Evolutionary conservation across 2,329 filamentous ascomycete species (phyloP).

Genomic region (Esteya vermicola): DNA sequence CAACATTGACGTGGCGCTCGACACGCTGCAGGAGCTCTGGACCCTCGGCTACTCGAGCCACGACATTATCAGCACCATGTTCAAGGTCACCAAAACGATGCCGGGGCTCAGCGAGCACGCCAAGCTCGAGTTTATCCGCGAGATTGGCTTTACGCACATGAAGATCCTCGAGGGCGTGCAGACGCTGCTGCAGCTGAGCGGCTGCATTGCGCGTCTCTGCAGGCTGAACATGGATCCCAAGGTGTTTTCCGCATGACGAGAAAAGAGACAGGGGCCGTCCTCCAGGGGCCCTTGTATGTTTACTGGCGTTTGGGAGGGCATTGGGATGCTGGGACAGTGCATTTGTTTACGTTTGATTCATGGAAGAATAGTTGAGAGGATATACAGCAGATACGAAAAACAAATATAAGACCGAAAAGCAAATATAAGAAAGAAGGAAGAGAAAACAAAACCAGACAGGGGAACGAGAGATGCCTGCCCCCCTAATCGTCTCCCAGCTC

Average conservation of each 20-base stretch:
- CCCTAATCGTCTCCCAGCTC: conserved; percentile 2
- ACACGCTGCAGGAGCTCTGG: conserved; percentile 83
- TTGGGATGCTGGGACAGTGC: neutral
- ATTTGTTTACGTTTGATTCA: neutral
- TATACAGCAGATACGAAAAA: neutral
- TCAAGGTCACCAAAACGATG: conserved; percentile 93
- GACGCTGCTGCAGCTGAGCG: conserved; percentile 83
- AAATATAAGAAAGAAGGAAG: neutral
- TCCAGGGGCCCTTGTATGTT: no score
- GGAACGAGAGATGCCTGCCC: neutral
- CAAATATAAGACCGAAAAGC: neutral
- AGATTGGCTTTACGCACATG: conserved; percentile 99
- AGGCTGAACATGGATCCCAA: conserved; percentile 94
- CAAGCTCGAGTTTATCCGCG: conserved; percentile 94
- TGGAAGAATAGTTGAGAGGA: no score
- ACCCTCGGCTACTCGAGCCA: conserved; percentile 93
- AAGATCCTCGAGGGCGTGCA: conserved; percentile 96
- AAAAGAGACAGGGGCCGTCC: neutral
- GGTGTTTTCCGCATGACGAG: conserved; percentile 39
- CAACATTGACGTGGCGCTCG: conserved; percentile 76
- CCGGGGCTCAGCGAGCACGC: conserved; percentile 84
- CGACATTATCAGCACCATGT: conserved; percentile 99
- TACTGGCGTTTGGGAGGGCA: conserved; percentile 7
- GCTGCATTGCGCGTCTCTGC: conserved; percentile 79
- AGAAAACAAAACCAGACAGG: neutral